Percentiles rank a stretch among this genome's conserved stretches.
phyloP scores from a whole-genome alignment of 2,329 filamentous ascomycete species.

The Trichoderma sp. region DNA sequence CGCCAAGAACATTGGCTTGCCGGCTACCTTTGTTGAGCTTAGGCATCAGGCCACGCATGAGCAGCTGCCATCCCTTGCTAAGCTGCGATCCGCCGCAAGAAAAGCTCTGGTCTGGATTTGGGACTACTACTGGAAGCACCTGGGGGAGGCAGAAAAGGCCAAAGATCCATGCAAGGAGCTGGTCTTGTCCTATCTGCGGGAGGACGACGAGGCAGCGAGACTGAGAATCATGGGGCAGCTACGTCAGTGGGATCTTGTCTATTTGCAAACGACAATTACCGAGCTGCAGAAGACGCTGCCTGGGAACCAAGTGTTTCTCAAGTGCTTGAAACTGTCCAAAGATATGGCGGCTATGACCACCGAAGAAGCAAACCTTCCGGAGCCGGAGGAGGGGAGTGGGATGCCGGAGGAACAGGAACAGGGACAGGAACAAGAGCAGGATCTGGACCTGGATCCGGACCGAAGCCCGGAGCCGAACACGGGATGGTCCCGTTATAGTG shows the following conservation, averaged over 20 bases:
- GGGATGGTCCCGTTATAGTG: slow-evolving; percentile 53
- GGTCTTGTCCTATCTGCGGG: slow-evolving; percentile 43
- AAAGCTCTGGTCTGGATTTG: slow-evolving; percentile 83
- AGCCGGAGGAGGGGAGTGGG: slow-evolving; percentile 22
- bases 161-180: slow-evolving; percentile 36
- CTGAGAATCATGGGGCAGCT: slow-evolving; percentile 34
- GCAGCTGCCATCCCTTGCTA: slow-evolving; percentile 73
- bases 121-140: slow-evolving; percentile 78
- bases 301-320: slow-evolving; percentile 47
- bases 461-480: slow-evolving; percentile 25
- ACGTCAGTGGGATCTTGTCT: slow-evolving; percentile 39
- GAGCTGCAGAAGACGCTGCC: slow-evolving; percentile 43
- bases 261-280: slow-evolving; percentile 41
- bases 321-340: slow-evolving; percentile 47
- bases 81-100: slow-evolving; percentile 68
- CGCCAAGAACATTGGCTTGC: slow-evolving; percentile 67
- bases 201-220: slow-evolving; percentile 34
- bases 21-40: slow-evolving; percentile 81
- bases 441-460: not conserved
- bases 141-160: slow-evolving; percentile 35
- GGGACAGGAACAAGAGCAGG: not conserved
- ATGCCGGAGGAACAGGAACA: not conserved
- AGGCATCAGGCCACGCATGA: slow-evolving; percentile 90
- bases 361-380: slow-evolving; percentile 19
- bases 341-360: slow-evolving; percentile 37